A percentile compares a stretch with the other conserved stretches of the same genome.
Evolutionary conservation across 768 basidiomycete species (phyloP).

Genomic region (Lactarius pseudohatsudake): DNA sequence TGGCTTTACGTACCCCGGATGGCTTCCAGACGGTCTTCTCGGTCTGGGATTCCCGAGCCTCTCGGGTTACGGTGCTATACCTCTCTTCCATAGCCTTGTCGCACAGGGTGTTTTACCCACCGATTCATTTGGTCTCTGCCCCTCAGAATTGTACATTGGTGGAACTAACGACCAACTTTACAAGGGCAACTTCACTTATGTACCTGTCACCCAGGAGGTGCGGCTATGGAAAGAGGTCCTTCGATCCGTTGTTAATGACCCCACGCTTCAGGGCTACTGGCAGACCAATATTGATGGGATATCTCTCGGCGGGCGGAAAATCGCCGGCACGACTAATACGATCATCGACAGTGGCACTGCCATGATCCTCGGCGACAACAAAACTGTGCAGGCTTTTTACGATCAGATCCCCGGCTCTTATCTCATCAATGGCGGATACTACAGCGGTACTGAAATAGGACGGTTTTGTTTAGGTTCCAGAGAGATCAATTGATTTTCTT

Average conservation of each 20-base stretch:
- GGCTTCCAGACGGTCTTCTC: conserved; percentile 43
- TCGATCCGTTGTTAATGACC: not conserved
- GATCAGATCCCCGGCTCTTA: conserved; percentile 16
- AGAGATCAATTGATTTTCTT: too few relatives aligned
- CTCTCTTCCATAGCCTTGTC: conserved; percentile 45
- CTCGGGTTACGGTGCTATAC: conserved; percentile 28
- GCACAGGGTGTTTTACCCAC: conserved; percentile 35
- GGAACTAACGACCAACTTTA: conserved; percentile 5
- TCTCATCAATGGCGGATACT: not conserved
- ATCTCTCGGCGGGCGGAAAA: conserved; percentile 1
- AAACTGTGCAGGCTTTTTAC: conserved; percentile 19
- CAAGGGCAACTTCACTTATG: conserved; percentile 14
- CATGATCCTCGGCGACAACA: conserved; percentile 25
- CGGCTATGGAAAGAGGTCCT: not conserved
- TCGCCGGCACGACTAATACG: not conserved
- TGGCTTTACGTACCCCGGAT: conserved; percentile 21
- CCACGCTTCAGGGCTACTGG: conserved; percentile 27
- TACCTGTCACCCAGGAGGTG: conserved; percentile 4
- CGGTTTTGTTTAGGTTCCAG: not conserved
- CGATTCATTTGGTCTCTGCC: conserved; percentile 50
- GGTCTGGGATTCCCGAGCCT: conserved; percentile 41
- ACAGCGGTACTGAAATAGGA: not conserved
- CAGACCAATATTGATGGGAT: conserved; percentile 24
- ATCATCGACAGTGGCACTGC: conserved; percentile 32
- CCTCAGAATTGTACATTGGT: conserved; percentile 30